Conservation (phyloP, 129 eudicot species). For the Daucus carota region DNA sequence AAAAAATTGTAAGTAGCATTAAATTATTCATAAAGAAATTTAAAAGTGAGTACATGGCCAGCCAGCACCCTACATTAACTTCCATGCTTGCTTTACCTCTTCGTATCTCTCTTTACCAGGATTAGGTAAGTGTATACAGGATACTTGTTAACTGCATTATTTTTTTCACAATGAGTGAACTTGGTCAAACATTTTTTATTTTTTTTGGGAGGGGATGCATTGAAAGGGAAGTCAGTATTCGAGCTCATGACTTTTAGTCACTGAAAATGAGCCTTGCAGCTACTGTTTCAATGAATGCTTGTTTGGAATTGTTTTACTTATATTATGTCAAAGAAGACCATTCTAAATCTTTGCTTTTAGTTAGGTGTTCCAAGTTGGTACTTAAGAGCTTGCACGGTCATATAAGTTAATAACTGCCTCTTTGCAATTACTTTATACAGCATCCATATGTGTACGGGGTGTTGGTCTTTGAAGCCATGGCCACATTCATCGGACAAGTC, state of each 20-base stretch:
- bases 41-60: neutral
- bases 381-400: neutral
- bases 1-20: neutral
- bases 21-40: neutral
- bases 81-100: neutral
- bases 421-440: slow-evolving; percentile 31
- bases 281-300: neutral
- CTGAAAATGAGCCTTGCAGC: neutral
- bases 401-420: neutral
- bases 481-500: slow-evolving; percentile 79
- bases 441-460: slow-evolving; percentile 85
- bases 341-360: neutral
- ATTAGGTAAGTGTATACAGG: no score
- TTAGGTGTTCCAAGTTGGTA: neutral
- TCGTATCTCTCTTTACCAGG: neutral
- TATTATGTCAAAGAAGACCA: neutral
- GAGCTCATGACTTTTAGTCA: neutral
- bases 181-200: no score
- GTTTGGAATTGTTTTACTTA: neutral
- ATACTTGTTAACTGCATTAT: neutral
- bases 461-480: slow-evolving; percentile 79
- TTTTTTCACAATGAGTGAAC: neutral
- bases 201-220: no score
- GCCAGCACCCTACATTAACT: slow-evolving; percentile 1
- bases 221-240: no score